A percentile compares a stretch with the other conserved stretches of the same genome.
These are phyloP conservation scores for Trametes hirsuta DNA, from an alignment of 1,284 basidiomycete genomes.

Conservation along the genomic window DNA sequence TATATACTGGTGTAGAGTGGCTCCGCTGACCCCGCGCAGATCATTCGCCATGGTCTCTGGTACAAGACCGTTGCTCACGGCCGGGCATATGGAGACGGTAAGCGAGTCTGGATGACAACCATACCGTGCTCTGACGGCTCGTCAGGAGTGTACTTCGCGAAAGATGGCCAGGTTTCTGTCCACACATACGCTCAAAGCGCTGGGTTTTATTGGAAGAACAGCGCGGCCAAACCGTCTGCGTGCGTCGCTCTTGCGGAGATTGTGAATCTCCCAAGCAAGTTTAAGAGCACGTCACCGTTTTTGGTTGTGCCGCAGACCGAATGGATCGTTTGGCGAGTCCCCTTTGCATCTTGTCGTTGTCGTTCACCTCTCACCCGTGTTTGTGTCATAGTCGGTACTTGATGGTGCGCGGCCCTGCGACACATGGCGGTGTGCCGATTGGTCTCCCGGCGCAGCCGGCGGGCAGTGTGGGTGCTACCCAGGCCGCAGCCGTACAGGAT, in stretches of 20 bases:
- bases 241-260: slow-evolving; percentile 65
- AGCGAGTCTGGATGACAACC: background rate
- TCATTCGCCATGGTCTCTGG: slow-evolving; percentile 68
- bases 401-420: slow-evolving; percentile 41
- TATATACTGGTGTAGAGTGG: background rate
- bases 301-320: slow-evolving; percentile 62
- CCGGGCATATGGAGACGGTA: slow-evolving; percentile 61
- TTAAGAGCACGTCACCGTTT: slow-evolving; percentile 50
- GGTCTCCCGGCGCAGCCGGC: background rate
- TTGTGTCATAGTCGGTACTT: slow-evolving; percentile 54
- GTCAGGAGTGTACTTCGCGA: slow-evolving; percentile 65
- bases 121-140: background rate
- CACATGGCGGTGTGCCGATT: too few relatives aligned
- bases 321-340: slow-evolving; percentile 64
- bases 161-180: slow-evolving; percentile 54
- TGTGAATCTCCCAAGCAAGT: slow-evolving; percentile 56
- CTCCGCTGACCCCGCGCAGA: slow-evolving; percentile 39
- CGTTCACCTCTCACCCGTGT: background rate
- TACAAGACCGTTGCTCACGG: slow-evolving; percentile 54
- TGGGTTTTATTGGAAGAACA: slow-evolving; percentile 49
- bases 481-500: background rate
- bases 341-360: background rate
- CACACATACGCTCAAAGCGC: slow-evolving; percentile 42
- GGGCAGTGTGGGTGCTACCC: too few relatives aligned
- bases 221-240: slow-evolving; percentile 42